phyloP scores from a whole-genome alignment of 2,329 filamentous ascomycete species.

The Penicillium sp. region DNA sequence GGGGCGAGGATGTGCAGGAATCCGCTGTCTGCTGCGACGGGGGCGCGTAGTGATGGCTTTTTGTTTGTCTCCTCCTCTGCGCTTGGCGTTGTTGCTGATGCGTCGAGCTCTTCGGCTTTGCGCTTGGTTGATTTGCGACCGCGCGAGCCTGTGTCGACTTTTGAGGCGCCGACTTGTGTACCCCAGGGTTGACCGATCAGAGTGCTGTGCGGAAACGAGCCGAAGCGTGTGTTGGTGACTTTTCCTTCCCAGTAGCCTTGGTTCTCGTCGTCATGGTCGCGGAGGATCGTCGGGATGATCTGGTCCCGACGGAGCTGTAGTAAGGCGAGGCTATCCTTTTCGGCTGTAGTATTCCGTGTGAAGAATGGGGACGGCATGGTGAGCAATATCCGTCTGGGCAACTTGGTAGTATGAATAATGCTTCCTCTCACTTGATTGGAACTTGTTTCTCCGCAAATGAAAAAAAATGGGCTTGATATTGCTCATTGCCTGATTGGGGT shows the following conservation, averaged over 20 bases:
- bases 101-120: constrained; percentile 44
- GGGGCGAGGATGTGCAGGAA: constrained; percentile 50
- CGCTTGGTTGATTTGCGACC: constrained; percentile 60
- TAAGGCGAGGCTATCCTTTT: constrained; percentile 68
- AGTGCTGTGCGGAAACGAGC: constrained; percentile 79
- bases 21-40: constrained; percentile 44
- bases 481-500: constrained; percentile 17
- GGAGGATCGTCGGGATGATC: constrained; percentile 70
- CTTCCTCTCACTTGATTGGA: not conserved
- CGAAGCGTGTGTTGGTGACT: constrained; percentile 87
- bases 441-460: constrained; percentile 8
- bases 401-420: not conserved
- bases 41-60: constrained; percentile 27
- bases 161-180: constrained; percentile 82
- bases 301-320: constrained; percentile 86
- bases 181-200: constrained; percentile 81
- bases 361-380: constrained; percentile 70
- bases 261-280: constrained; percentile 58
- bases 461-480: constrained; percentile 18
- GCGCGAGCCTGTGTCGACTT: constrained; percentile 86
- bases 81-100: constrained; percentile 24
- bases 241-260: constrained; percentile 72
- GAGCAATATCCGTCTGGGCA: not conserved
- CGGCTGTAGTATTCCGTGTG: constrained; percentile 61
- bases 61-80: constrained; percentile 26